Evolutionary conservation across 2,329 filamentous ascomycete genomes (phyloP).

Genomic region (Orbilia quercus): DNA sequence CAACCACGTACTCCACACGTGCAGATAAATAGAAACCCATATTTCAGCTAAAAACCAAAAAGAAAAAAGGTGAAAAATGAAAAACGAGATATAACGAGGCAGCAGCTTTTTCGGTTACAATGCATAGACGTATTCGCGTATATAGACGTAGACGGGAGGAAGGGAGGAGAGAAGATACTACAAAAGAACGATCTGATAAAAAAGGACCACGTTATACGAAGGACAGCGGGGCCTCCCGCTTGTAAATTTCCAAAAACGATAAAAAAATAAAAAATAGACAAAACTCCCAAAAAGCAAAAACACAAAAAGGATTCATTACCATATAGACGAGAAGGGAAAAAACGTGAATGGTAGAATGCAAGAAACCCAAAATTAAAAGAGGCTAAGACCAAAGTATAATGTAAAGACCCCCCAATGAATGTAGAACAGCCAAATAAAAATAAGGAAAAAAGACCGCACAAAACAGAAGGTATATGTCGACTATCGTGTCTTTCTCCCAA

Average conservation of each 20-base stretch:
- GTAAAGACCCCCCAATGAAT: slow-evolving; percentile 30
- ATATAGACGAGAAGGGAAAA: background rate
- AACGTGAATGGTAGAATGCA: slow-evolving; percentile 33
- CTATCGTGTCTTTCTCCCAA: slow-evolving; percentile 56
- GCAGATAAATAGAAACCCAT: slow-evolving; percentile 12
- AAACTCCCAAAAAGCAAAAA: slow-evolving; percentile 39
- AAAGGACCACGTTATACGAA: slow-evolving; percentile 14
- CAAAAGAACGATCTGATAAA: slow-evolving; percentile 47
- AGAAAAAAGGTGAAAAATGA: slow-evolving; percentile 7
- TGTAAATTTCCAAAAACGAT: slow-evolving; percentile 27
- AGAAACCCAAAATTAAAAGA: slow-evolving; percentile 42
- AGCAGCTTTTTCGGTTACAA: slow-evolving; percentile 29
- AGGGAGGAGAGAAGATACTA: slow-evolving; percentile 46
- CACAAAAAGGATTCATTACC: slow-evolving; percentile 46
- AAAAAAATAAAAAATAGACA: slow-evolving; percentile 27
- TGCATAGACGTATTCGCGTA: slow-evolving; percentile 36
- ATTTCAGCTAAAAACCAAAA: slow-evolving; percentile 7
- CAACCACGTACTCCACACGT: slow-evolving; percentile 30
- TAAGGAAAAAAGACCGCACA: slow-evolving; percentile 13
- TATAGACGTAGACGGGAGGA: slow-evolving; percentile 18
- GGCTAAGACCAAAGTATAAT: slow-evolving; percentile 45
- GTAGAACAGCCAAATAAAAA: slow-evolving; percentile 38
- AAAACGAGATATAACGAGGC: slow-evolving; percentile 20
- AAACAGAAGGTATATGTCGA: slow-evolving; percentile 20
- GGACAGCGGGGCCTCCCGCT: slow-evolving; percentile 40